phyloP scores from a whole-genome alignment of 306 rosid genomes.

The Castanopsis chinensis region DNA sequence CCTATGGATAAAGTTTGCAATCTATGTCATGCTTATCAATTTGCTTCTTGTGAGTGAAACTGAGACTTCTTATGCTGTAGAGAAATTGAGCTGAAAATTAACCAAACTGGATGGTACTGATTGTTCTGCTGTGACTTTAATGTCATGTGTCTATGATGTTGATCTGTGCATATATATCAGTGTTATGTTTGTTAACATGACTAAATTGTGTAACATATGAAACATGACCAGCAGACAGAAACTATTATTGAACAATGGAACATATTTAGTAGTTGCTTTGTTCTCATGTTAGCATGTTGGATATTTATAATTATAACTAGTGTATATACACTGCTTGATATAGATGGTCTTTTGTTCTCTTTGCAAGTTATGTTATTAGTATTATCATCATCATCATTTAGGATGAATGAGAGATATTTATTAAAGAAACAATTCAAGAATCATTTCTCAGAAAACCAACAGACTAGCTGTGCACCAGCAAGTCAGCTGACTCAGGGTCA shows the following conservation, averaged over 20 bases:
- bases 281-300: not conserved
- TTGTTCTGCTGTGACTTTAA: not conserved
- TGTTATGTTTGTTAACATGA: not conserved
- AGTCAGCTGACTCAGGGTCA: no score
- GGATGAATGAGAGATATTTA: no score
- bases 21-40: not conserved
- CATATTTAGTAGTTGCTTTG: not conserved
- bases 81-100: slow-evolving; percentile 5
- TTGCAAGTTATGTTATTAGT: not conserved
- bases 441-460: no score
- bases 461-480: no score
- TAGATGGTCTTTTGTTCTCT: not conserved
- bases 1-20: slow-evolving; percentile 7
- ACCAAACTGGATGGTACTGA: not conserved
- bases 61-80: not conserved
- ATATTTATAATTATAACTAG: not conserved
- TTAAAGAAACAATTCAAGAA: no score
- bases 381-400: no score
- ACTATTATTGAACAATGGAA: not conserved
- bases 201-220: not conserved
- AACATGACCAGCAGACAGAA: not conserved
- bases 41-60: slow-evolving; percentile 9
- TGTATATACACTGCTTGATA: not conserved
- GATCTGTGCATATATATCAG: not conserved
- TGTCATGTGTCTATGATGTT: not conserved